phyloP scores from a whole-genome alignment of 2,329 filamentous ascomycete genomes.

The Diaporthe caulivora region DNA sequence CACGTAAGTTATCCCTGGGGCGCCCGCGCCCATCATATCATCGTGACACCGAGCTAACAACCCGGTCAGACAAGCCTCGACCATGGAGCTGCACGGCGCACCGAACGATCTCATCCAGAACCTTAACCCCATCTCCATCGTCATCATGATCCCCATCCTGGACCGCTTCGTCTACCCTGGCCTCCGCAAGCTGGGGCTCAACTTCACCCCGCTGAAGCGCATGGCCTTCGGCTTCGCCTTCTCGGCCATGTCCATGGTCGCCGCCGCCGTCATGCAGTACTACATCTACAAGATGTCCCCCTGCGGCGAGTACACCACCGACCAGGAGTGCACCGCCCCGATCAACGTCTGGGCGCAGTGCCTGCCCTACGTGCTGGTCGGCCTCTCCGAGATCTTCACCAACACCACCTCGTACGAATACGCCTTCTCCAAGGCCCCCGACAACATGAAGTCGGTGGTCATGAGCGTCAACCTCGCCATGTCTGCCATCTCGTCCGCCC shows the following conservation, averaged over 20 bases:
- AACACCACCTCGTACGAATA: conserved; percentile 77
- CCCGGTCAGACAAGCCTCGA: conserved; percentile 67
- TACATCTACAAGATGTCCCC: conserved; percentile 74
- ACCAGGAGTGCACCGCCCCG: conserved; percentile 57
- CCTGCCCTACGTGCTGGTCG: conserved; percentile 64
- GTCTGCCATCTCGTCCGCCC: conserved; percentile 75
- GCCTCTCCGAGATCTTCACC: conserved; percentile 66
- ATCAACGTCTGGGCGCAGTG: conserved; percentile 76
- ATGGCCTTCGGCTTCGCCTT: conserved; percentile 79
- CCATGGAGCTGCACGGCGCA: conserved; percentile 76
- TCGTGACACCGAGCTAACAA: neutral
- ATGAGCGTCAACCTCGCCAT: conserved; percentile 78
- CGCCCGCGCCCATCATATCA: no score
- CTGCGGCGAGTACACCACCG: conserved; percentile 66
- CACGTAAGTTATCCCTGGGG: conserved; percentile 43
- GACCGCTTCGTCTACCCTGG: conserved; percentile 78
- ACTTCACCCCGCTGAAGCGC: conserved; percentile 81
- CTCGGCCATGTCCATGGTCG: conserved; percentile 71
- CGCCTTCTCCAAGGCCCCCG: conserved; percentile 81
- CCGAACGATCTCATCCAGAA: conserved; percentile 85
- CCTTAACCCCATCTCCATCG: conserved; percentile 79
- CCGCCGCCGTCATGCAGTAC: conserved; percentile 67
- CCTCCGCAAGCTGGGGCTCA: conserved; percentile 72
- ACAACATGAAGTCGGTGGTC: conserved; percentile 85
- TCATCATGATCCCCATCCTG: conserved; percentile 80